phyloP scores from a whole-genome alignment of 2,329 filamentous ascomycete species.

The Lithohypha guttulata region DNA sequence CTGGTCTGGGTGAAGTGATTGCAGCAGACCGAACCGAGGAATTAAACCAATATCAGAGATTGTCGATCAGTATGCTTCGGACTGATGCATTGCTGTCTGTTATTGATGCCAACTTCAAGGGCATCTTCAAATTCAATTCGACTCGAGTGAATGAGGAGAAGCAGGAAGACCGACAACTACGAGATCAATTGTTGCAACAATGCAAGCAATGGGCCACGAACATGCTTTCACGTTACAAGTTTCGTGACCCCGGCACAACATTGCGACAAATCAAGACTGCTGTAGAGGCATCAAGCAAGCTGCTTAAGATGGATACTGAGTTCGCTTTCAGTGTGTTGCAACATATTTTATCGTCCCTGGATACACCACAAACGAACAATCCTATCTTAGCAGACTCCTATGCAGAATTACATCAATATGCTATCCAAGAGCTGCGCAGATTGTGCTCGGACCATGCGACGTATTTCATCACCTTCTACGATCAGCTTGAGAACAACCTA shows the following conservation, averaged over 20 bases:
- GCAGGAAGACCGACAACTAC: constrained; percentile 36
- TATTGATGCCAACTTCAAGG: constrained; percentile 78
- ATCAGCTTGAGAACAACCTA: constrained; percentile 72
- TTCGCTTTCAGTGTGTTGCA: constrained; percentile 87
- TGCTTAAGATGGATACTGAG: constrained; percentile 61
- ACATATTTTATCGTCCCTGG: constrained; percentile 75
- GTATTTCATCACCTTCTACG: constrained; percentile 77
- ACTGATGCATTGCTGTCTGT: constrained; percentile 85
- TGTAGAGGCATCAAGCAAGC: constrained; percentile 73
- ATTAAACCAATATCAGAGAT: constrained; percentile 23
- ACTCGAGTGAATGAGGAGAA: constrained; percentile 36
- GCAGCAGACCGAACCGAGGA: constrained; percentile 31
- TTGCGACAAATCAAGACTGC: constrained; percentile 72
- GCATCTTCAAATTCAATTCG: constrained; percentile 70
- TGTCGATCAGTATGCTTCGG: constrained; percentile 53
- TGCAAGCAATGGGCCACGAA: constrained; percentile 33
- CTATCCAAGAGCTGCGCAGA: constrained; percentile 77
- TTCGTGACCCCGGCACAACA: constrained; percentile 66
- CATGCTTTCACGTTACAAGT: constrained; percentile 30
- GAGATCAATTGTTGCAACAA: constrained; percentile 28
- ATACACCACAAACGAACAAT: constrained; percentile 60
- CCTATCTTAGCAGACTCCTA: constrained; percentile 75
- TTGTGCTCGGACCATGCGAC: constrained; percentile 86
- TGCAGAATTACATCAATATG: constrained; percentile 74
- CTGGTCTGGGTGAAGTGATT: constrained; percentile 48